Conservation (phyloP, 1,139 yeast species). For the Blastobotrys persicus region DNA sequence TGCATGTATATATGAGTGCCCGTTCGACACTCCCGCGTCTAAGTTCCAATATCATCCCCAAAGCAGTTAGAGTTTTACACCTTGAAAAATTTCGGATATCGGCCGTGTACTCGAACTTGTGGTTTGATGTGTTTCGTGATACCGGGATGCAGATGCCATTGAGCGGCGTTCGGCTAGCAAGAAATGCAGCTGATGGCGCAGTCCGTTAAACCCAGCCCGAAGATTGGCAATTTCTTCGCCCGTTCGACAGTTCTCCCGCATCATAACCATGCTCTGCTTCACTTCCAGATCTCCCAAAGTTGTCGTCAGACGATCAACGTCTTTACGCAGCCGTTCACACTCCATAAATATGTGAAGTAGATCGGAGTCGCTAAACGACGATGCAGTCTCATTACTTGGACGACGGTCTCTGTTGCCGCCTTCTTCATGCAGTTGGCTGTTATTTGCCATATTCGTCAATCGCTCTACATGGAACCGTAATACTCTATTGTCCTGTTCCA, state of each 20-base stretch:
- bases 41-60: neutral
- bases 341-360: slow-evolving; percentile 37
- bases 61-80: slow-evolving; percentile 1
- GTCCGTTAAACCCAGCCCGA: slow-evolving; percentile 35
- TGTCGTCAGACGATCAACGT: slow-evolving; percentile 35
- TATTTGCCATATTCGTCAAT: slow-evolving; percentile 21
- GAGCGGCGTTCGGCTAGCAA: slow-evolving; percentile 34
- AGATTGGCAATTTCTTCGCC: slow-evolving; percentile 37
- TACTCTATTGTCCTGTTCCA: slow-evolving; percentile 41
- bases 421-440: slow-evolving; percentile 2
- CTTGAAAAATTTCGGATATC: slow-evolving; percentile 7
- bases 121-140: neutral
- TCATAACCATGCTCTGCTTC: slow-evolving; percentile 36
- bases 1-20: too few relatives aligned
- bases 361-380: slow-evolving; percentile 29
- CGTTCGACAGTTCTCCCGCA: slow-evolving; percentile 37
- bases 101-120: slow-evolving; percentile 3
- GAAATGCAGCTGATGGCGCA: slow-evolving; percentile 40
- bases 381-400: slow-evolving; percentile 8
- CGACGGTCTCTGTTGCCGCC: slow-evolving; percentile 7
- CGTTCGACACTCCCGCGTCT: too few relatives aligned
- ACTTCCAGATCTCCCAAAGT: slow-evolving; percentile 37
- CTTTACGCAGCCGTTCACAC: slow-evolving; percentile 38
- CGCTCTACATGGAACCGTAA: slow-evolving; percentile 36
- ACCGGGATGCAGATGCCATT: slow-evolving; percentile 1